Conservation (phyloP, 352 stramenopile species). For the Phytopythium ostracodes region DNA sequence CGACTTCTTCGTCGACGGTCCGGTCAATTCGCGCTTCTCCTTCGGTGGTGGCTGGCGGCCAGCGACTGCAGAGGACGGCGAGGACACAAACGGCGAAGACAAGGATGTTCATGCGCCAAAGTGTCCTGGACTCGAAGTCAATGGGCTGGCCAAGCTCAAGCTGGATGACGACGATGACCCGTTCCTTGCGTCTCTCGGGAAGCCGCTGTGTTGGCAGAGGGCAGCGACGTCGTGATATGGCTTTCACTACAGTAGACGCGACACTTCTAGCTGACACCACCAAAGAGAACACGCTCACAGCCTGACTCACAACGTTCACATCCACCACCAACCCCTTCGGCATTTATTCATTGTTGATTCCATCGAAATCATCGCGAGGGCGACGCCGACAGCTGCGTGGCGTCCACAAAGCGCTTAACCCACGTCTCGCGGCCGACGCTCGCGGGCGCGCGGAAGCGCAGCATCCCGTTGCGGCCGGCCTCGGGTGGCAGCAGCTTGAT, state of each 20-base stretch:
- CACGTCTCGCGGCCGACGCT: slow-evolving; percentile 71
- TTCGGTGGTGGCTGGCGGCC: slow-evolving; percentile 1
- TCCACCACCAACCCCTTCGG: not conserved
- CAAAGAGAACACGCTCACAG: not conserved
- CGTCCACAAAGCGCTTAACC: slow-evolving; percentile 75
- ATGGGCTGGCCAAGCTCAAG: not conserved
- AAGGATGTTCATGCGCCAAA: not conserved
- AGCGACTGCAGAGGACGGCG: too few species aligned
- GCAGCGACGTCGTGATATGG: not conserved
- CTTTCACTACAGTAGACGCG: not conserved
- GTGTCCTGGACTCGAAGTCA: not conserved
- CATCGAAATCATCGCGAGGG: not conserved
- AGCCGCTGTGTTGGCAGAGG: slow-evolving; percentile 17
- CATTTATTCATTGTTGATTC: not conserved
- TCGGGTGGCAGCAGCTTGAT: slow-evolving; percentile 74
- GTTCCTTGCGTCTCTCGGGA: slow-evolving; percentile 29
- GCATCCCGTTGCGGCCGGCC: slow-evolving; percentile 43
- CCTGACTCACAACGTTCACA: not conserved
- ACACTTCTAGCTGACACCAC: not conserved
- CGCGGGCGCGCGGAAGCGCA: slow-evolving; percentile 66
- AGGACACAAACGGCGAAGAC: too few species aligned
- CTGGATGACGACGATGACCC: slow-evolving; percentile 13
- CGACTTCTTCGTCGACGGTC: slow-evolving; percentile 43
- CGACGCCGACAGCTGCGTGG: slow-evolving; percentile 39
- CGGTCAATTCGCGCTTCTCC: slow-evolving; percentile 18